Conservation (phyloP, 2,329 filamentous ascomycete species). For the Aspergillus japonicus region DNA sequence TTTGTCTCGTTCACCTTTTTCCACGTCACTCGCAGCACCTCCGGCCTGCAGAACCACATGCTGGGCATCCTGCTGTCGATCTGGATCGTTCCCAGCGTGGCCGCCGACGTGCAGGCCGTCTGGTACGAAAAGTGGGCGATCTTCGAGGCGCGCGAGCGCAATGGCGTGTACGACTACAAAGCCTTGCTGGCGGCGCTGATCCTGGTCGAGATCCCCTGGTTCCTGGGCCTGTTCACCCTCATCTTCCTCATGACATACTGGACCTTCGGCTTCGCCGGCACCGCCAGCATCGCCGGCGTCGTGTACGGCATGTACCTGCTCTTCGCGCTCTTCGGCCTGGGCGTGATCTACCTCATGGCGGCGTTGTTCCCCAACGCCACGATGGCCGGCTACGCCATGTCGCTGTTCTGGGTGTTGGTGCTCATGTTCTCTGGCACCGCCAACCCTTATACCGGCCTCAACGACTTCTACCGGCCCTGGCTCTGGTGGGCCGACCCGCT, state of each 20-base stretch:
- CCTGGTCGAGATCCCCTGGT: slow-evolving; percentile 9
- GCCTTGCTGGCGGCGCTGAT: slow-evolving; percentile 5
- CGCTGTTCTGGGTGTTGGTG: slow-evolving; percentile 9
- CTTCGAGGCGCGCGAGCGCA: slow-evolving; percentile 9
- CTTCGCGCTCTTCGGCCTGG: slow-evolving; percentile 1
- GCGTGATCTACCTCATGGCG: slow-evolving; percentile 3
- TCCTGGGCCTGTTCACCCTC: not conserved
- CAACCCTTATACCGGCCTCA: slow-evolving; percentile 1
- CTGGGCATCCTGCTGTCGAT: too few relatives aligned
- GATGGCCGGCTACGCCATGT: slow-evolving; percentile 13
- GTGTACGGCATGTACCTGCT: slow-evolving; percentile 10
- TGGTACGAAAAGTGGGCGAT: slow-evolving; percentile 13
- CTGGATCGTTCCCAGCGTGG: slow-evolving; percentile 5
- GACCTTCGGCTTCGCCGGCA: slow-evolving; percentile 9
- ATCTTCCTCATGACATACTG: slow-evolving; percentile 8
- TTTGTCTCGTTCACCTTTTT: slow-evolving; percentile 4
- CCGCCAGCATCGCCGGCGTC: slow-evolving; percentile 4
- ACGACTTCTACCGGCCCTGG: slow-evolving; percentile 6
- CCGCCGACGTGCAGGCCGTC: slow-evolving; percentile 6
- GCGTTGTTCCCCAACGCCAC: slow-evolving; percentile 8
- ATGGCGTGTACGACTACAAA: slow-evolving; percentile 11
- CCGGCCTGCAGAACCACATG: too few relatives aligned
- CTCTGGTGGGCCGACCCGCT: not conserved
- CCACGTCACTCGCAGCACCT: too few relatives aligned
- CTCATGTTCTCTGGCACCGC: slow-evolving; percentile 6